Conservation (phyloP, 139 green algal species). For the Chlamydomonas sp. region DNA sequence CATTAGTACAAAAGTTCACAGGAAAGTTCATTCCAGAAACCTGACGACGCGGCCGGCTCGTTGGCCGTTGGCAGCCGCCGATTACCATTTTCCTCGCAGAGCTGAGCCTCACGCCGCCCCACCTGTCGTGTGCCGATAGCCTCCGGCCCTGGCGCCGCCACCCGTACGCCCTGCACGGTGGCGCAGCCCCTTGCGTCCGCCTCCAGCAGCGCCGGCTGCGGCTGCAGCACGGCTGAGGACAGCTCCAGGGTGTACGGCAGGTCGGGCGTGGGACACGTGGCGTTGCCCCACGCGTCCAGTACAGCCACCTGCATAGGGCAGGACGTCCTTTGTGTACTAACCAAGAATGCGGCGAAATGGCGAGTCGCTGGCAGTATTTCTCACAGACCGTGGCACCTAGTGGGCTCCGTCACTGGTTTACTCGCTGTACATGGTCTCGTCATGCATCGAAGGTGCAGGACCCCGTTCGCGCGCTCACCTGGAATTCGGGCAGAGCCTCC, state of each 20-base stretch:
- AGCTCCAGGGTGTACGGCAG: constrained; percentile 53
- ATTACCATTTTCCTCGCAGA: too few species aligned
- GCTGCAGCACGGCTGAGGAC: constrained; percentile 35
- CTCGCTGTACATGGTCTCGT: too few species aligned
- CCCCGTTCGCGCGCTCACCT: constrained; percentile 1
- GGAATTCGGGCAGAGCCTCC: constrained; percentile 48
- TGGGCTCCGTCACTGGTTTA: too few species aligned
- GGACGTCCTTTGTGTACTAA: too few species aligned
- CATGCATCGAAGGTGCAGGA: too few species aligned
- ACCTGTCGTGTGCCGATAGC: constrained; percentile 14
- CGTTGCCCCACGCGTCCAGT: constrained; percentile 72
- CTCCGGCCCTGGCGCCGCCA: background rate
- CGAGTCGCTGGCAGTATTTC: too few species aligned
- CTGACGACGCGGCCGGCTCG: too few species aligned
- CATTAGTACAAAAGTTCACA: too few species aligned
- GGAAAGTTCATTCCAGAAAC: too few species aligned
- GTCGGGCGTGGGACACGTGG: constrained; percentile 46
- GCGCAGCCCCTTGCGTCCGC: constrained; percentile 30
- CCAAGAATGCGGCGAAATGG: constrained; percentile 18
- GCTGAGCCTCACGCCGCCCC: background rate
- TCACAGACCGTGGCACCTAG: too few species aligned
- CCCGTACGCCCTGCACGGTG: constrained; percentile 7
- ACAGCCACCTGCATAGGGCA: constrained; percentile 38
- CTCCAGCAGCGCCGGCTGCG: constrained; percentile 17
- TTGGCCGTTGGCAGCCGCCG: too few species aligned